These are phyloP conservation scores for Psilocybe sp. DNA, from an alignment of 768 basidiomycete species.

Conservation along the genomic window DNA sequence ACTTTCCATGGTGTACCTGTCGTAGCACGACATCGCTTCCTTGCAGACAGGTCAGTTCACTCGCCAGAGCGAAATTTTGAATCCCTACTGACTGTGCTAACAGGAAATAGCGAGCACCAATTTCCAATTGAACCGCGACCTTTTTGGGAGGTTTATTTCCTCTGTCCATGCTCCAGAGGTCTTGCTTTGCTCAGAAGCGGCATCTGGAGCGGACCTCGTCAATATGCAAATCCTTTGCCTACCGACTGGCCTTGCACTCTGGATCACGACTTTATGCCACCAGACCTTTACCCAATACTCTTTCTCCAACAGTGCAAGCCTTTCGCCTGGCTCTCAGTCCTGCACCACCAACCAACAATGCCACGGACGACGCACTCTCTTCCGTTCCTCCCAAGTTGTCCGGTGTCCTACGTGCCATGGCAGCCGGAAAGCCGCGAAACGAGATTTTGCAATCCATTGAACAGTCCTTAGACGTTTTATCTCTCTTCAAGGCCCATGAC, in stretches of 20 bases:
- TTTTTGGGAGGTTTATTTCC: slow-evolving; percentile 35
- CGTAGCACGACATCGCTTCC: slow-evolving; percentile 1
- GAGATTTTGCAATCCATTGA: slow-evolving; percentile 17
- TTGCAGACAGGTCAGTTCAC: slow-evolving; percentile 9
- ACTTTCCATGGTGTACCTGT: slow-evolving; percentile 12
- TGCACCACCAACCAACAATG: not conserved
- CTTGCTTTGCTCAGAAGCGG: slow-evolving; percentile 50
- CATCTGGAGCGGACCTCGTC: slow-evolving; percentile 39
- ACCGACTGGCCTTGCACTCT: slow-evolving; percentile 7
- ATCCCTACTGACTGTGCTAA: not conserved
- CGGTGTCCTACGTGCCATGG: slow-evolving; percentile 11
- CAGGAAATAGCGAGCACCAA: too few species aligned
- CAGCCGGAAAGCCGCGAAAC: slow-evolving; percentile 6
- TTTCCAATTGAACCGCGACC: not conserved
- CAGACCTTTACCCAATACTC: not conserved
- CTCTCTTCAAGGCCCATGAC: slow-evolving; percentile 26
- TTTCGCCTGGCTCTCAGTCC: too few species aligned
- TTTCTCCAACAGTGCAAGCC: not conserved
- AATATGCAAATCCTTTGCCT: slow-evolving; percentile 14
- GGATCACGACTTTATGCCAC: slow-evolving; percentile 4
- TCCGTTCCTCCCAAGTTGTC: slow-evolving; percentile 9
- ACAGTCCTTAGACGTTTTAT: slow-evolving; percentile 17
- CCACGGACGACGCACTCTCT: not conserved
- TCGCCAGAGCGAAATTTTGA: not conserved
- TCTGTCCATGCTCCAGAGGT: slow-evolving; percentile 74